Evolutionary conservation across 495 filamentous ascomycete species (phyloP).

Genomic region (Hyaloscypha variabilis): DNA sequence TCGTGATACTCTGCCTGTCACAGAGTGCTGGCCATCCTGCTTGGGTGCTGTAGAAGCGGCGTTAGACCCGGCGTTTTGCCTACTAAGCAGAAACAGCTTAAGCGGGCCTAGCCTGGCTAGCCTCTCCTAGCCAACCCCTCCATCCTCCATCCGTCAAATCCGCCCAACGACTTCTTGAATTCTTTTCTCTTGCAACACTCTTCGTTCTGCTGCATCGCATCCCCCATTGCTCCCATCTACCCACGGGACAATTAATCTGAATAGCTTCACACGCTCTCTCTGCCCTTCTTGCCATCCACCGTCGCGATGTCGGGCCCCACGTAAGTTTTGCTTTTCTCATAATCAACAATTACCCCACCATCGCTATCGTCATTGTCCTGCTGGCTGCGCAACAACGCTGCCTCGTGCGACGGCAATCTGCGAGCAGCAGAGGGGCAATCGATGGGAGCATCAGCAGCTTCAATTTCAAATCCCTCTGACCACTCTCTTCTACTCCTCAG

Average conservation of each 20-base stretch:
- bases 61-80: slow-evolving; percentile 4
- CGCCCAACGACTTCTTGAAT: slow-evolving; percentile 25
- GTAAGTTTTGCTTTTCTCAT: slow-evolving; percentile 25
- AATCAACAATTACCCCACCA: slow-evolving; percentile 29
- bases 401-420: background rate
- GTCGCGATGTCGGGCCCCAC: slow-evolving; percentile 32
- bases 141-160: slow-evolving; percentile 6
- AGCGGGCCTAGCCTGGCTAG: background rate
- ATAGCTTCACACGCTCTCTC: background rate
- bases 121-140: slow-evolving; percentile 19
- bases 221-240: background rate
- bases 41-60: too few relatives aligned
- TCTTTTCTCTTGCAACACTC: slow-evolving; percentile 35
- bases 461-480: slow-evolving; percentile 19
- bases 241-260: background rate
- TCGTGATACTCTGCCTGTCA: slow-evolving; percentile 3
- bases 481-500: slow-evolving; percentile 55
- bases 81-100: slow-evolving; percentile 4
- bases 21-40: background rate
- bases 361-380: slow-evolving; percentile 26
- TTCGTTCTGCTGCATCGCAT: slow-evolving; percentile 28
- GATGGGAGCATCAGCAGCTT: background rate
- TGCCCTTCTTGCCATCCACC: background rate
- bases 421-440: background rate
- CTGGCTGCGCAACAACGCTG: slow-evolving; percentile 9